A percentile compares a stretch with the other conserved stretches of the same genome.
phyloP scores from a whole-genome alignment of 164 flowering plant genomes.

The Vitis rotundifolia region DNA sequence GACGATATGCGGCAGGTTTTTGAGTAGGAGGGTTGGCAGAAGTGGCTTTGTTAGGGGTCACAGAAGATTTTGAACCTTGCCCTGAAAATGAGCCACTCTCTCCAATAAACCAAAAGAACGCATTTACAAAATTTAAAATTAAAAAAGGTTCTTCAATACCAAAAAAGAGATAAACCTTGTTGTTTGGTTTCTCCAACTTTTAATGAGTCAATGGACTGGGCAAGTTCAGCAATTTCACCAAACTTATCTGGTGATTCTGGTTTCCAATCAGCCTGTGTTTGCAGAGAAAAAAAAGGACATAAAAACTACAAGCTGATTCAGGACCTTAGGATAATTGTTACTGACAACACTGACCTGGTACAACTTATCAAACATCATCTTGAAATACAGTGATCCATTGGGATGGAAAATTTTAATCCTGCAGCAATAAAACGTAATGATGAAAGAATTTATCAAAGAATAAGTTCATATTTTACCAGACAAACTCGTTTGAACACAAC shows the following conservation, averaged over 20 bases:
- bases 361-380: slow-evolving; percentile 86
- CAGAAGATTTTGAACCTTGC: slow-evolving; percentile 56
- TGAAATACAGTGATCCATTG: slow-evolving; percentile 78
- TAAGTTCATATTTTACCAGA: neutral
- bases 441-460: neutral
- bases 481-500: neutral
- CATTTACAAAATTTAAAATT: neutral
- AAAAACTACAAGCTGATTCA: neutral
- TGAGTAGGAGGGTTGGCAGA: slow-evolving; percentile 44
- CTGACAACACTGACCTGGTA: slow-evolving; percentile 66
- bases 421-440: slow-evolving; percentile 14
- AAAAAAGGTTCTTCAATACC: neutral
- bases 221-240: slow-evolving; percentile 51
- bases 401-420: slow-evolving; percentile 90
- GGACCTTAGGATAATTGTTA: neutral
- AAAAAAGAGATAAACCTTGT: slow-evolving; percentile 36
- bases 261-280: slow-evolving; percentile 68
- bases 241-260: slow-evolving; percentile 61
- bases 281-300: neutral
- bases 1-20: slow-evolving; percentile 94
- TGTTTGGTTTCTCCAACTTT: slow-evolving; percentile 43
- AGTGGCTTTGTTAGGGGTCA: slow-evolving; percentile 38
- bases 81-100: slow-evolving; percentile 32
- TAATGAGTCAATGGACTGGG: slow-evolving; percentile 43
- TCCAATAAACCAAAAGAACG: neutral